Conservation (phyloP, 768 basidiomycete genomes). For the Nevesoporus exiguus region DNA sequence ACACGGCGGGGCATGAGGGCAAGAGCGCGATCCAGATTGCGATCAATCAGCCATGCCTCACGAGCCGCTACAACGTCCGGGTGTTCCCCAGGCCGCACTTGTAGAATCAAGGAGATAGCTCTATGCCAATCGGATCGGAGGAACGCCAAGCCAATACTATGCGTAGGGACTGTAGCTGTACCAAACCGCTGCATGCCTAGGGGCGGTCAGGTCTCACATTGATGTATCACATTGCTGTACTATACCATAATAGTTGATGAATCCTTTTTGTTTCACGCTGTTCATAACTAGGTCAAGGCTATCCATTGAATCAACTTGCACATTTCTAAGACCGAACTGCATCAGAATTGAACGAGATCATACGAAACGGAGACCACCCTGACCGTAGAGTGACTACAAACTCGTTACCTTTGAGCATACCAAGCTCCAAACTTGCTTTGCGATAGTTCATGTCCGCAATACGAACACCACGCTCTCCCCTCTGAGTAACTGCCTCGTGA, state of each 20-base stretch:
- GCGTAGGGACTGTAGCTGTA: constrained; percentile 93
- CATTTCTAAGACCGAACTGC: constrained; percentile 54
- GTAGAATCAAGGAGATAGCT: constrained; percentile 79
- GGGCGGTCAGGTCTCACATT: constrained; percentile 5
- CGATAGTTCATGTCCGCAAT: constrained; percentile 87
- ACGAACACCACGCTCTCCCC: constrained; percentile 87
- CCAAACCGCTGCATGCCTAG: constrained; percentile 98
- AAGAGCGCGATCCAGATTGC: constrained; percentile 77
- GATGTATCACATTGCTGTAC: neutral
- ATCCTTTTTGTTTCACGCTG: constrained; percentile 78
- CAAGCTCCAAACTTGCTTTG: constrained; percentile 79
- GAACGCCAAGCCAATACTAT: constrained; percentile 87
- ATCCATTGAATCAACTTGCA: constrained; percentile 71
- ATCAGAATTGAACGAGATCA: neutral
- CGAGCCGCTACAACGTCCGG: constrained; percentile 84
- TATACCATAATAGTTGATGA: constrained; percentile 96
- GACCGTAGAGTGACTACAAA: constrained; percentile 94
- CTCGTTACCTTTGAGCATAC: constrained; percentile 94
- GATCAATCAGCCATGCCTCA: constrained; percentile 84
- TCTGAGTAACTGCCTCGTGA: constrained; percentile 56
- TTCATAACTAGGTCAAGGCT: constrained; percentile 72
- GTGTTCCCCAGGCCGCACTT: constrained; percentile 85
- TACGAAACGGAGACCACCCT: constrained; percentile 15
- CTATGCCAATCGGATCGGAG: constrained; percentile 87
- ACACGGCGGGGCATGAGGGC: constrained; percentile 85